Percentiles rank a stretch among this genome's conserved stretches.
phyloP scores from a whole-genome alignment of 2,329 filamentous ascomycete genomes.

The Ascosphaera apis region DNA sequence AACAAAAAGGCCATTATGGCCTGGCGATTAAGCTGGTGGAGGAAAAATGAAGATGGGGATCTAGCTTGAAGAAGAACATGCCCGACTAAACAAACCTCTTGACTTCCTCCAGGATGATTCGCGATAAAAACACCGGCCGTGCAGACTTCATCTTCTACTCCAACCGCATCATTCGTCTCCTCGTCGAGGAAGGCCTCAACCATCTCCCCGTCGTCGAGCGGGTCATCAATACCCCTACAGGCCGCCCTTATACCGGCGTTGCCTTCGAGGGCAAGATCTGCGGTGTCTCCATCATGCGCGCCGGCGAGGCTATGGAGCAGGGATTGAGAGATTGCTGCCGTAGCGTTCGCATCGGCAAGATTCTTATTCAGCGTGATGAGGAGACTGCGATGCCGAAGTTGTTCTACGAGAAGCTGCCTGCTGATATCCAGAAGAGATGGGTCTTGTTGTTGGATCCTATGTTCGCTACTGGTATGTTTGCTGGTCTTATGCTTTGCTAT shows the following conservation, averaged over 20 bases:
- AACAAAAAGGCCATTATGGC: no score
- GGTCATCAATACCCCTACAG: constrained; percentile 74
- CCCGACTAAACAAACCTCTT: constrained; percentile 4
- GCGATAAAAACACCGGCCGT: constrained; percentile 68
- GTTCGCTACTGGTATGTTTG: constrained; percentile 86
- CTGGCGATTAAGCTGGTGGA: no score
- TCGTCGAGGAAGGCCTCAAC: constrained; percentile 93
- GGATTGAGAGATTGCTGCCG: constrained; percentile 88
- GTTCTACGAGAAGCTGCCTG: constrained; percentile 93
- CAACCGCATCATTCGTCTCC: constrained; percentile 85
- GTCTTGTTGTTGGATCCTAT: constrained; percentile 91
- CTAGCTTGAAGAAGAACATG: no score
- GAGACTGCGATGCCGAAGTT: constrained; percentile 79
- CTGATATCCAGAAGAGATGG: constrained; percentile 83
- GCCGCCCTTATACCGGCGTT: constrained; percentile 68
- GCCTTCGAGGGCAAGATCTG: constrained; percentile 97
- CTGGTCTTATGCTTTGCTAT: no score
- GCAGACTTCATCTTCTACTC: constrained; percentile 99
- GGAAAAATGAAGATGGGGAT: no score
- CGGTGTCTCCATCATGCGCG: constrained; percentile 94
- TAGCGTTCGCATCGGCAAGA: constrained; percentile 95
- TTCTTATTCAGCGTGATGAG: constrained; percentile 90
- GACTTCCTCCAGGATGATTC: constrained; percentile 60
- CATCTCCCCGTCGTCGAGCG: constrained; percentile 82
- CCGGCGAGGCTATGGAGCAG: constrained; percentile 96